Evolutionary conservation across 2,329 filamentous ascomycete genomes (phyloP), one percentile per base, ranked within the genome.

Genomic region (Colletotrichum orbiculare): DNA sequence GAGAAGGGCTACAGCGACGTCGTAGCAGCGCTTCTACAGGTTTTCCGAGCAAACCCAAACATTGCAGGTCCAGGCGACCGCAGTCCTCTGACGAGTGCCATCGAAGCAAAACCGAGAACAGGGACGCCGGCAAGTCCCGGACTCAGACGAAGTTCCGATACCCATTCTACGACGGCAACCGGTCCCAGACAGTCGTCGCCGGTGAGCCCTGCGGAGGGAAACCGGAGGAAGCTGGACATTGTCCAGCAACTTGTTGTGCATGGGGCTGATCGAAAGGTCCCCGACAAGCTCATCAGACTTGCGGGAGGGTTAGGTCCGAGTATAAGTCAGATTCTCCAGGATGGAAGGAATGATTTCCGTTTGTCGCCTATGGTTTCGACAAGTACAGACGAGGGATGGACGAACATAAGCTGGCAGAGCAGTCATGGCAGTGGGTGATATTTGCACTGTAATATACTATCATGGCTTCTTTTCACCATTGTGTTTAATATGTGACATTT

Each of bases 41-140:
- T n/a, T n/a, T 52, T 52, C 49, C 38, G 39, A n/a, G 49, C 49
- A 2, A 15, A 52, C 3, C 33, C 15, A 9, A 11, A 52, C 6
- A 15, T 52, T 10, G 17, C 13, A 5, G 49, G 49, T 5, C 49
- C 49, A 38, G n/a, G 35, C 9, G 15, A 11, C 12, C 39, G 49
- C 15, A 52, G 49, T 17, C 49, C 35, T 52, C 35, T 52, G 33
- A 34, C 17, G 33, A 37, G 34, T 17, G 49, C 49, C 7, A 52
- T 52, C 6, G 34, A 52, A 6, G 35, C 35, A 39, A 37, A 41
- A 15, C 49, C 49, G 13, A 41, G 25, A 25, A 25, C 25, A 25
- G 25, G 25, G 25, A 25, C 25, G 25, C 25, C 25, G 25, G 25
- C 25, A 25, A 25, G 3, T 25, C 25, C 25, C 25, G 4, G 4